Conservation (phyloP, 2,329 filamentous ascomycete species). For the Epichloe glyceriae region DNA sequence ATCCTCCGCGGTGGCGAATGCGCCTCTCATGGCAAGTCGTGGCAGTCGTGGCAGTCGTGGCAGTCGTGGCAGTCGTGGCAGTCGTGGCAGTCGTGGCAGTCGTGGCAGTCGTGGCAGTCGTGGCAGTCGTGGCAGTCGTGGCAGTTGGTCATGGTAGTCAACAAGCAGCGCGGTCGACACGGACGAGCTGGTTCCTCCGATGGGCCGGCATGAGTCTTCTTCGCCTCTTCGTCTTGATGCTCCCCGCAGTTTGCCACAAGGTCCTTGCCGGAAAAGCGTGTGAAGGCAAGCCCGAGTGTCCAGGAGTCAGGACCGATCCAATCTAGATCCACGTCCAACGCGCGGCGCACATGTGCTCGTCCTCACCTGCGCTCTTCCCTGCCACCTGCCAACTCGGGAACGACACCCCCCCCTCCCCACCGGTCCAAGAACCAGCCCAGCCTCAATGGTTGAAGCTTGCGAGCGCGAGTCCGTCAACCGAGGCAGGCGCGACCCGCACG, state of each 20-base stretch:
- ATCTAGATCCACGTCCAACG: not conserved
- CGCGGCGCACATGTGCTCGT: not conserved
- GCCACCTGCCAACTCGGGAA: not conserved
- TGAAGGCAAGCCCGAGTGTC: too few relatives aligned
- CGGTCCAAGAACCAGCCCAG: not conserved
- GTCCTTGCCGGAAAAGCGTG: too few relatives aligned
- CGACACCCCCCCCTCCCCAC: not conserved
- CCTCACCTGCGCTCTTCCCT: not conserved
- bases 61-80: too few relatives aligned
- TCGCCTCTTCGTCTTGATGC: too few relatives aligned
- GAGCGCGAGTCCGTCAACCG: not conserved
- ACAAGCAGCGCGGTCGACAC: not conserved
- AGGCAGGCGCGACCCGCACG: not conserved
- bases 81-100: too few relatives aligned
- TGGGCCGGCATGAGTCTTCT: not conserved
- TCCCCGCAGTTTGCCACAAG: not conserved
- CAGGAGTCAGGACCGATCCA: too few relatives aligned
- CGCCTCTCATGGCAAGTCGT: too few relatives aligned
- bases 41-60: too few relatives aligned
- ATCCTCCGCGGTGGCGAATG: too few relatives aligned
- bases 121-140: too few relatives aligned
- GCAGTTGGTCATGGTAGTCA: too few relatives aligned
- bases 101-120: too few relatives aligned
- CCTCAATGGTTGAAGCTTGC: not conserved
- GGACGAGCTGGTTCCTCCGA: constrained; percentile 4